Evolutionary conservation across 2,329 filamentous ascomycete species (phyloP), one percentile per base, ranked within the genome.

Genomic region (Hypoxylon sp.): DNA sequence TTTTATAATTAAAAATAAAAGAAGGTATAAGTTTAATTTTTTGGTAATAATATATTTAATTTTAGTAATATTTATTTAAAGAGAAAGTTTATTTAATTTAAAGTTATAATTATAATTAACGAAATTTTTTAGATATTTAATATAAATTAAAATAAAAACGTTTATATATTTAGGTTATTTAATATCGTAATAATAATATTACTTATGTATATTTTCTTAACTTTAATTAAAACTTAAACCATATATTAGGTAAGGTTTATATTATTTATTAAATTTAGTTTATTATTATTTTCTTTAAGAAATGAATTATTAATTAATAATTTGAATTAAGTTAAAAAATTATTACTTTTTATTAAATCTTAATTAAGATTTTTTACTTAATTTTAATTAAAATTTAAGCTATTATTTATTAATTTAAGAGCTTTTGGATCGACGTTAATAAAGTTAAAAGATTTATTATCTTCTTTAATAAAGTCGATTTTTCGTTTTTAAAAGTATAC

Each of bases 41-140:
- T 39, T 39, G n/a, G n/a, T 35, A 35, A 10, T 10, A 10, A 10
- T 10, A 10, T 35, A 35, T 10, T 35, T 35, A 8, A 35, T 44
- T 44, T 44, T 44, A 44, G 17, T 17, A 44, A 19, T 44, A 44
- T 44, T 44, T 44, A 44, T 17, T 44, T 44, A 44, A 44, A 44
- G 17, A 44, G 6, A 44, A 8, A 35, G 7, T 35, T 10, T 11
- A 35, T 10, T n/a, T n/a, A n/a, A n/a, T n/a, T n/a, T n/a, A n/a
- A n/a, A n/a, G n/a, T n/a, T n/a, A n/a, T n/a, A n/a, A n/a, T 39
- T 39, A 39, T 39, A 8, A 35, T 35, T 35, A 35, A 11, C 11
- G n/a, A 39, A 13, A 1, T 6, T 39, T 39, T 39, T 39, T 39
- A 39, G n/a, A 3, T 39, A 39, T 15, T 35, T 35, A 35, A 5